Conservation (phyloP, 192 early-diverging fungal genomes). For the Diversispora epigaea region DNA sequence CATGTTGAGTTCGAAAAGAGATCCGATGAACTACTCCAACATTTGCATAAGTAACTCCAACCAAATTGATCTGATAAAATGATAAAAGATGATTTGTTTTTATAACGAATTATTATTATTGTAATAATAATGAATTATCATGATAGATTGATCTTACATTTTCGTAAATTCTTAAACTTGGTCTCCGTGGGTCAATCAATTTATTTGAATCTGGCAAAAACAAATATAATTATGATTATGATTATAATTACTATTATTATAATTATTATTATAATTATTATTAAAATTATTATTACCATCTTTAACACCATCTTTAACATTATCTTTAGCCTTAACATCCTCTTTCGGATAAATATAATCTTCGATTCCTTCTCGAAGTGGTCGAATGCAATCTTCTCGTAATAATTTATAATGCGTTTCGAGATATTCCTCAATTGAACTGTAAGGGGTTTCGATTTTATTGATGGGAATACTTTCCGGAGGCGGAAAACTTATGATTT, state of each 20-base stretch:
- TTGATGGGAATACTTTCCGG: constrained; percentile 46
- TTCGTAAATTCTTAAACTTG: background rate
- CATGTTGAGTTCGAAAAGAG: constrained; percentile 44
- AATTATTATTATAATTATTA: background rate
- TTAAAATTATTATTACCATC: constrained; percentile 13
- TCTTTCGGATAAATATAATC: constrained; percentile 29
- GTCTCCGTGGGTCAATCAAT: constrained; percentile 11
- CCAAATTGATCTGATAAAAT: constrained; percentile 44
- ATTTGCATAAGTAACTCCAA: constrained; percentile 44
- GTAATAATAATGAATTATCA: background rate
- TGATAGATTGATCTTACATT: background rate
- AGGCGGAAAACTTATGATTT: background rate
- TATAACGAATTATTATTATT: background rate
- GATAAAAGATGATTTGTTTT: background rate
- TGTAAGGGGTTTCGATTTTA: constrained; percentile 41
- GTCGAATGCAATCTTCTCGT: constrained; percentile 54
- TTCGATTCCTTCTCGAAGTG: constrained; percentile 49
- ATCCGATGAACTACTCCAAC: constrained; percentile 49
- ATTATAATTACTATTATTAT: no score
- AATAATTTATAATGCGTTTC: constrained; percentile 53
- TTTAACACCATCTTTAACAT: constrained; percentile 36
- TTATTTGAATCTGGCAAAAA: no score
- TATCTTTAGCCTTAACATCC: background rate
- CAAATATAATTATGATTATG: no score
- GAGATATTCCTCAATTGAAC: constrained; percentile 49